Conservation (phyloP, 2,329 filamentous ascomycete genomes). For the Teratosphaeriaceae sp. region DNA sequence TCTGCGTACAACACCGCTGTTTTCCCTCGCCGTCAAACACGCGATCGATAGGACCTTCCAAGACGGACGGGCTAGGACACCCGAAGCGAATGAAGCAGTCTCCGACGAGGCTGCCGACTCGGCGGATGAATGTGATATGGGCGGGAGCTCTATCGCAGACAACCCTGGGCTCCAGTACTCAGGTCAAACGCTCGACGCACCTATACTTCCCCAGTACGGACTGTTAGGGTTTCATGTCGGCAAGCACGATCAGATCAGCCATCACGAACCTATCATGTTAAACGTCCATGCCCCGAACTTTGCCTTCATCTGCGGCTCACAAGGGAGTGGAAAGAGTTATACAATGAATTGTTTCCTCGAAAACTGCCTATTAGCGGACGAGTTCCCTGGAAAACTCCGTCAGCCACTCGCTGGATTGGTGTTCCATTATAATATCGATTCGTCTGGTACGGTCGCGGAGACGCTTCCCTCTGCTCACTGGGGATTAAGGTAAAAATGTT, state of each 20-base stretch:
- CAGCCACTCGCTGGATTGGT: conserved; percentile 41
- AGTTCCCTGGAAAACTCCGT: conserved; percentile 38
- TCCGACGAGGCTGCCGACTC: conserved; percentile 19
- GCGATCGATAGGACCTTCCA: background rate
- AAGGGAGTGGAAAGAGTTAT: conserved; percentile 57
- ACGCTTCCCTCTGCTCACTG: conserved; percentile 48
- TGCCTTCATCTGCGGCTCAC: conserved; percentile 56
- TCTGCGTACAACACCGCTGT: conserved; percentile 16
- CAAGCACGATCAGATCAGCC: conserved; percentile 6
- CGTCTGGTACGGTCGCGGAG: conserved; percentile 47
- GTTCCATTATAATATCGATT: conserved; percentile 51
- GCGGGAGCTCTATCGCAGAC: conserved; percentile 39
- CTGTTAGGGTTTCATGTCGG: conserved; percentile 21
- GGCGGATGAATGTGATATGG: conserved; percentile 37
- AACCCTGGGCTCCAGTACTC: background rate
- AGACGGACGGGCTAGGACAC: background rate
- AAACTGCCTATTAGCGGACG: conserved; percentile 46
- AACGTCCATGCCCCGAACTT: conserved; percentile 52
- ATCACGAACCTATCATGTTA: conserved; percentile 33
- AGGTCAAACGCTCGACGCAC: conserved; percentile 17
- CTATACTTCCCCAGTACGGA: conserved; percentile 29
- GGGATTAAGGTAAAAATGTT: conserved; percentile 45
- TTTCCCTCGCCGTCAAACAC: conserved; percentile 19
- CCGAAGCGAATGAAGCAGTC: background rate
- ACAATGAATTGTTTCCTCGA: conserved; percentile 55